Base-by-base conservation (phyloP, 225 moss, liverwort and hornwort species). In the Asterella californica region DNA sequence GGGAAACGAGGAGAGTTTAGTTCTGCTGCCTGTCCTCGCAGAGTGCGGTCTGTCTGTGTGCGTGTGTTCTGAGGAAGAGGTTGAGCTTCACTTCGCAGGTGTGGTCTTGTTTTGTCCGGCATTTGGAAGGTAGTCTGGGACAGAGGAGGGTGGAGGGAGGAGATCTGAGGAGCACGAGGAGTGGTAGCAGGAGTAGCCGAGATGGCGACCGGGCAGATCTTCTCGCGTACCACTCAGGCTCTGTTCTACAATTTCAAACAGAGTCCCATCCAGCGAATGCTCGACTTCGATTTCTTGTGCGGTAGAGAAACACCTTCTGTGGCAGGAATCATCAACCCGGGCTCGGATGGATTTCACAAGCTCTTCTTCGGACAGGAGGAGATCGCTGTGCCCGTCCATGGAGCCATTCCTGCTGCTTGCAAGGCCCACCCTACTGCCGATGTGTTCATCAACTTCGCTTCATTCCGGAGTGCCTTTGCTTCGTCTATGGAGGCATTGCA, bases 401-500 rank as follows among this genome's bases (percentile, higher is more conserved):
- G 95, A 83, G 90, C 83, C 84, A 88, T 93, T 83, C 80, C 79
- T 36, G 83, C 89, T 63, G 92, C 95, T 27, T 91, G 91, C 87
- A 96, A 92, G 86, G 80, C 82, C 36, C 96, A 96, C 74, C 85
- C 93, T 52, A 96, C 95, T 50, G 93, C 95, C n/a, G 93, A 96
- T 88, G 93, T 96, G 72, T 96, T 96, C 87, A 89, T 96, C 92
- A 96, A 96, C 87, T 96, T 96, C 70, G 92, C 95, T n/a, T 96
- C 93, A 42, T 93, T 96, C 75, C 90, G 92, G 63, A 96, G 95
- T 83, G 93, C 95, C 5, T 96, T 91, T 72, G 89, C 89, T 25
- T 96, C 93, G 34, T 92, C 95, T 14, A 93, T 96, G 91, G 95
- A 96, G 79, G 95, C 95, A 45, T 85, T 96, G 24, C 83, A 86